phyloP scores from a whole-genome alignment of 441 rosid genomes.

The Gossypium armourianum region DNA sequence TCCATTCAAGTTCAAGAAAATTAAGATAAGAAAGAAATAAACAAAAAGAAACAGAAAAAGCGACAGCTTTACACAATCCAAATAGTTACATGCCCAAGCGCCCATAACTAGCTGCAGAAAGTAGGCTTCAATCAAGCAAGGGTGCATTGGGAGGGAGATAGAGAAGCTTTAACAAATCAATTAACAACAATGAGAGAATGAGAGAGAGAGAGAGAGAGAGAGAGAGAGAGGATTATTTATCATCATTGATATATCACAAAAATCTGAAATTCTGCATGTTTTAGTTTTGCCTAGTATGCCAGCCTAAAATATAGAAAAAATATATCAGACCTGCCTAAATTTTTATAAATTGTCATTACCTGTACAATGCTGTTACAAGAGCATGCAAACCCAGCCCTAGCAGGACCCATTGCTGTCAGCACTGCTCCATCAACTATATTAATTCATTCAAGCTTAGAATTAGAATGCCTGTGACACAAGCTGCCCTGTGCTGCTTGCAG shows the following conservation, averaged over 20 bases:
- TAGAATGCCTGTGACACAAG: slow-evolving; percentile 46
- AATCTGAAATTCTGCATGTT: neutral
- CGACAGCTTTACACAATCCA: neutral
- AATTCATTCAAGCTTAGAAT: slow-evolving; percentile 54
- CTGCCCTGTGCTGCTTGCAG: slow-evolving; percentile 49
- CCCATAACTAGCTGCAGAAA: neutral
- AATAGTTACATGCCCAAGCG: neutral
- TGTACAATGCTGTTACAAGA: slow-evolving; percentile 60
- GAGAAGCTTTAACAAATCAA: neutral
- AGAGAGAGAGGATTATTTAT: neutral
- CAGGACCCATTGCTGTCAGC: slow-evolving; percentile 36
- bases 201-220: neutral
- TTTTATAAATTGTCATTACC: slow-evolving; percentile 31
- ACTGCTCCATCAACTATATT: slow-evolving; percentile 33
- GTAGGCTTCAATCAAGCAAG: neutral
- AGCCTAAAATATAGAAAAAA: neutral
- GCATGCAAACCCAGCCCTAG: slow-evolving; percentile 45
- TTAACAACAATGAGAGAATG: neutral
- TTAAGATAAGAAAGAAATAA: neutral
- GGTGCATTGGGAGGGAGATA: neutral
- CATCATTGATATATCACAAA: neutral
- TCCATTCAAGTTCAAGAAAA: slow-evolving; percentile 7
- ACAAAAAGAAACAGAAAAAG: neutral
- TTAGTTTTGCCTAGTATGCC: slow-evolving; percentile 1
- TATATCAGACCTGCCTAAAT: neutral